A percentile compares a stretch with the other conserved stretches of the same genome.
phyloP scores from a whole-genome alignment of 331 rosid genomes.

The Malus hybrid region DNA sequence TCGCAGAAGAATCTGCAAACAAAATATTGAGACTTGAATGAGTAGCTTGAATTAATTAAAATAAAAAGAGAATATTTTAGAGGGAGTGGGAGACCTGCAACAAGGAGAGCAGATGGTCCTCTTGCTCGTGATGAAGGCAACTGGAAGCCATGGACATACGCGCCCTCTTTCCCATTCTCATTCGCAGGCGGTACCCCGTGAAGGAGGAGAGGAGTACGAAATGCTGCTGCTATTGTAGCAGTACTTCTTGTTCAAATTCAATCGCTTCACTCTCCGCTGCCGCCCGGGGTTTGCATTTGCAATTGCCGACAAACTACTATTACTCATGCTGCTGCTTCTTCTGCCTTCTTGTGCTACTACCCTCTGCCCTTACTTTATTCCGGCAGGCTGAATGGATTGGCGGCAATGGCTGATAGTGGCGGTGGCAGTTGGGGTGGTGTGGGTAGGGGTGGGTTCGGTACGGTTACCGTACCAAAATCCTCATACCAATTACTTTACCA shows the following conservation, averaged over 20 bases:
- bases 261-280: neutral
- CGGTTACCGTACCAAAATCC: too few species aligned
- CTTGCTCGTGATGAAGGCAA: neutral
- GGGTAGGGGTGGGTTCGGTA: too few species aligned
- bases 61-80: neutral
- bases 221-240: neutral
- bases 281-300: neutral
- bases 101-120: conserved; percentile 44
- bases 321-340: neutral
- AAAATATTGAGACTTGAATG: neutral
- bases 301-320: neutral
- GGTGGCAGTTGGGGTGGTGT: neutral
- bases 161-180: neutral
- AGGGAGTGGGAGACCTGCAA: conserved; percentile 16
- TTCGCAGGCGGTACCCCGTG: neutral
- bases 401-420: neutral
- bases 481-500: too few species aligned
- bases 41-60: neutral
- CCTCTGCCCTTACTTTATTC: neutral
- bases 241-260: neutral
- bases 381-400: neutral
- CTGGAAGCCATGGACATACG: neutral
- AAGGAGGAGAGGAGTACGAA: neutral
- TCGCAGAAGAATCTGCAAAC: conserved; percentile 44
- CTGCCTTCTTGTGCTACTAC: neutral